Conservation (phyloP, 139 green algal species). For the Zygnema circumcarinatum region DNA sequence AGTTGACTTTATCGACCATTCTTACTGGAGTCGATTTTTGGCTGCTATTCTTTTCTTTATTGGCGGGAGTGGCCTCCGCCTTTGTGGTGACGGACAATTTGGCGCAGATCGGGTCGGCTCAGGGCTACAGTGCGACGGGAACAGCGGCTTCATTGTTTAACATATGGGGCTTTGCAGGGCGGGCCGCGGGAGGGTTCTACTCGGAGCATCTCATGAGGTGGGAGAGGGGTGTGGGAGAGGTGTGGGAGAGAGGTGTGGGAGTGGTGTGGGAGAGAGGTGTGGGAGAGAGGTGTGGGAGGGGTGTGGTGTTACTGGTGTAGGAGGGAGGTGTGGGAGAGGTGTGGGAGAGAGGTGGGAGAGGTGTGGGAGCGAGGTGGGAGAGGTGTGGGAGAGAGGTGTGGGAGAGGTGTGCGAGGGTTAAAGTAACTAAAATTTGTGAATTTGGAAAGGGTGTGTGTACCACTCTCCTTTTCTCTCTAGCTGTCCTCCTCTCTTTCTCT, state of each 20-base stretch:
- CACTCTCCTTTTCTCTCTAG: background rate
- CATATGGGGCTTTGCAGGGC: slow-evolving; percentile 53
- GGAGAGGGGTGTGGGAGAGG: background rate
- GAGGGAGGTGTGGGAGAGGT: background rate
- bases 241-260: background rate
- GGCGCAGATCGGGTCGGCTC: slow-evolving; percentile 47
- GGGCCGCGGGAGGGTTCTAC: slow-evolving; percentile 8
- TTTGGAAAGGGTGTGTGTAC: too few relatives aligned
- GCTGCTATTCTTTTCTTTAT: slow-evolving; percentile 71
- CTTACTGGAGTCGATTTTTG: too few relatives aligned
- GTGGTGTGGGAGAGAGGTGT: too few relatives aligned
- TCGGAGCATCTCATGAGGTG: slow-evolving; percentile 5
- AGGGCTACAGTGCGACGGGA: slow-evolving; percentile 23
- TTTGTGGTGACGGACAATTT: slow-evolving; percentile 86
- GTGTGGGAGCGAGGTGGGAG: too few relatives aligned
- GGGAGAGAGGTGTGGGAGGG: too few relatives aligned
- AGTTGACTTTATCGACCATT: background rate
- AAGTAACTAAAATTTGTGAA: too few relatives aligned
- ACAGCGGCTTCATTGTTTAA: slow-evolving; percentile 42
- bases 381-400: too few relatives aligned
- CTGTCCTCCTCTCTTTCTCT: background rate
- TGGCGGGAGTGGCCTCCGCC: slow-evolving; percentile 67
- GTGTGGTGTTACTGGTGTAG: background rate
- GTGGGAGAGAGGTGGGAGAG: background rate
- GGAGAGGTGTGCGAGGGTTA: too few relatives aligned